These are phyloP conservation scores for Nadsonia fulvescens DNA, from an alignment of 805 yeast genomes.

Conservation along the genomic window DNA sequence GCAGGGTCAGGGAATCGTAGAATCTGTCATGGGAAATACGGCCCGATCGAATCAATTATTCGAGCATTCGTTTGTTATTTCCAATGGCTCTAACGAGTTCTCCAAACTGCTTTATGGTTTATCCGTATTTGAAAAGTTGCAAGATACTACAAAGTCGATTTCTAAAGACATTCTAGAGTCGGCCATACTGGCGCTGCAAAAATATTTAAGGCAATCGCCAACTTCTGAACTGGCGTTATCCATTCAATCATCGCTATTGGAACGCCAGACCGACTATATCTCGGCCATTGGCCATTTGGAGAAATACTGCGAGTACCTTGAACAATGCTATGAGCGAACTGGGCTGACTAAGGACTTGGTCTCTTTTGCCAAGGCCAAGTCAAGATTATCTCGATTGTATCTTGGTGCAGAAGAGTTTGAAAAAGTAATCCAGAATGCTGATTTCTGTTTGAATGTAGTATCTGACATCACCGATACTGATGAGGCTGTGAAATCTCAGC, in stretches of 20 bases:
- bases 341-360: conserved; percentile 31
- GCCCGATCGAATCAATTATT: conserved; percentile 40
- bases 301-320: conserved; percentile 31
- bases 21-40: conserved; percentile 14
- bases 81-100: conserved; percentile 53
- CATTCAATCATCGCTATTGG: conserved; percentile 24
- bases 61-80: conserved; percentile 61
- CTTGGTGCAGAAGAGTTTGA: conserved; percentile 42
- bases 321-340: conserved; percentile 33
- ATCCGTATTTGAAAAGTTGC: conserved; percentile 28
- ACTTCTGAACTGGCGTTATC: conserved; percentile 13
- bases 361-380: conserved; percentile 39
- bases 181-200: conserved; percentile 26
- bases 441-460: conserved; percentile 32
- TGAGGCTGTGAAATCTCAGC: too few species aligned
- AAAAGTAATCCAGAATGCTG: conserved; percentile 42
- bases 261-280: conserved; percentile 48
- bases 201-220: conserved; percentile 31
- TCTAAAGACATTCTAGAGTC: conserved; percentile 9
- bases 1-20: conserved; percentile 66
- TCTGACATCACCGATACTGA: conserved; percentile 20
- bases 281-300: conserved; percentile 32
- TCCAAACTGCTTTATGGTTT: conserved; percentile 60
- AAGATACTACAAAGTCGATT: conserved; percentile 3
- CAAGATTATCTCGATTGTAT: conserved; percentile 55